Base-by-base conservation (phyloP, 2,329 filamentous ascomycete genomes). In the Seiridium unicorne region DNA sequence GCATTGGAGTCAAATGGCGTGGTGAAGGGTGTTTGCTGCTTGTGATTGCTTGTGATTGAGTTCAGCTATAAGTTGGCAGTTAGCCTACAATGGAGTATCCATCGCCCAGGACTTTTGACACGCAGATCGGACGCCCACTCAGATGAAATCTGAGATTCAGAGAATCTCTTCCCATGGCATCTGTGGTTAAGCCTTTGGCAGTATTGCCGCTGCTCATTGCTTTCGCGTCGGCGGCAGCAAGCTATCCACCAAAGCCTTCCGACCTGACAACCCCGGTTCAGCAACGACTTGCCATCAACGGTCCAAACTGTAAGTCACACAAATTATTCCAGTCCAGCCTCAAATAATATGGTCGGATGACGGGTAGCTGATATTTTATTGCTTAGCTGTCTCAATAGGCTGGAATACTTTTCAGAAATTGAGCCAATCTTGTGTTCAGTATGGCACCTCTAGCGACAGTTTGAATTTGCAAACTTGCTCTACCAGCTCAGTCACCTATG, bases 351-450 rank as follows among this genome's bases (percentile, higher is more conserved):
- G 18, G 18, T 26, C 18, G 18, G 18, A 26, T 26, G 18, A 42
- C 7, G 13, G 7, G 7, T 7, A 42, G 13, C 38, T 42, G 13
- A 42, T 42, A 8, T 8, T 44, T 3, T 13, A 54, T 56, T 18
- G 35, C 32, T 9, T 55, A 84, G 82, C 78, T 40, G 74, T 85
- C 5, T 79, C 80, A 0, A 72, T 86, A 42, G 82, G 78, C 1
- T 86, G 83, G 83, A 85, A 85, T 66, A 86, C 83, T 0, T 86
- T 84, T 65, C 62, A 76, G 59, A 65, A 79, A 62, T 65, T 82
- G 11, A 68, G 65, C 60, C 66, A 77, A 44, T 70, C 79, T 10
- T 86, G 83, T 59, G 83, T 86, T 4, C 64, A 76, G 47, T 86
- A 84, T 65, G 83, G 83, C 51, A 77, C 73, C 3, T 78, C 79